Evolutionary conservation across 2,329 filamentous ascomycete species (phyloP).

Genomic region (Fusarium sacchari): DNA sequence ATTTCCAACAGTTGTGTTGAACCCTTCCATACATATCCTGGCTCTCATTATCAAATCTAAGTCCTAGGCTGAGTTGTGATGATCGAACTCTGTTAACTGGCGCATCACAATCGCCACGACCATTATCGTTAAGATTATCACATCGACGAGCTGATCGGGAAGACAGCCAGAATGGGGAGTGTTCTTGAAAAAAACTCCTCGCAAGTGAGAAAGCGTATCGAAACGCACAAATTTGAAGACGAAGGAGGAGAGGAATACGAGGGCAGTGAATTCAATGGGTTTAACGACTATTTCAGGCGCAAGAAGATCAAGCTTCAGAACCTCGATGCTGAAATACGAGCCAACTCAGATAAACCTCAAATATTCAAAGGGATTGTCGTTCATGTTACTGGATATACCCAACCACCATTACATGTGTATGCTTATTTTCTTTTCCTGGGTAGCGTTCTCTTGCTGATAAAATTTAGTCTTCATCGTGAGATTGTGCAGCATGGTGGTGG

Average conservation of each 20-base stretch:
- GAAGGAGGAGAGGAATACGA: constrained; percentile 93
- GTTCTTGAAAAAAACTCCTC: constrained; percentile 72
- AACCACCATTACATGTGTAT: constrained; percentile 85
- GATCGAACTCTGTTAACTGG: not conserved
- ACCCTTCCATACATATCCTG: not conserved
- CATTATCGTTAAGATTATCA: constrained; percentile 6
- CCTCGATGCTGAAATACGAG: constrained; percentile 82
- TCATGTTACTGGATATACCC: constrained; percentile 95
- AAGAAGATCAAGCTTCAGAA: constrained; percentile 99
- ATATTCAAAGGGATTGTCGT: constrained; percentile 93
- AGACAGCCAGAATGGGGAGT: constrained; percentile 61
- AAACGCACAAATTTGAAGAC: constrained; percentile 76
- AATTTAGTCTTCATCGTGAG: constrained; percentile 74
- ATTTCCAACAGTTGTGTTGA: not conserved
- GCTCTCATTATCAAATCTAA: not conserved
- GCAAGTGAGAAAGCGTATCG: constrained; percentile 69
- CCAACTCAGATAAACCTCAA: constrained; percentile 74
- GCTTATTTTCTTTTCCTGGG: constrained; percentile 30
- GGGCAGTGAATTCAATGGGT: constrained; percentile 86
- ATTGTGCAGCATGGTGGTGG: constrained; percentile 94
- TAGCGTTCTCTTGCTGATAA: constrained; percentile 22
- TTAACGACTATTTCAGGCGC: constrained; percentile 89
- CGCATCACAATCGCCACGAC: constrained; percentile 6
- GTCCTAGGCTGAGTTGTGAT: constrained; percentile 6
- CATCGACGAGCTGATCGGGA: not conserved